phyloP scores from a whole-genome alignment of 2,329 filamentous ascomycete genomes.

The Verticillium alfalfae region DNA sequence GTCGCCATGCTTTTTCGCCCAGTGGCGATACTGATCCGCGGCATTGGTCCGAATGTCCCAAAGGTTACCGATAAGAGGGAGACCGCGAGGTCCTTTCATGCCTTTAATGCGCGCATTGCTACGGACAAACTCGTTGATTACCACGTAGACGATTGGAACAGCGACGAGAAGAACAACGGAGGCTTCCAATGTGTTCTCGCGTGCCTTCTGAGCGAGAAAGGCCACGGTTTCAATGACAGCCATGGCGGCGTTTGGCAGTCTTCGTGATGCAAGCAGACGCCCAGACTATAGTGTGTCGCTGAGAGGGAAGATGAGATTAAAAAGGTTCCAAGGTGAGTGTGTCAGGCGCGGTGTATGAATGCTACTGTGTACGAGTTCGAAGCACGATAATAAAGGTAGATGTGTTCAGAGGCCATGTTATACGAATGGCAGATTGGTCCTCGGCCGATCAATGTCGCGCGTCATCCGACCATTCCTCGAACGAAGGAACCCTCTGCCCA shows the following conservation, averaged over 20 bases:
- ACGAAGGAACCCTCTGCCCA: neutral
- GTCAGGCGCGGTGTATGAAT: neutral
- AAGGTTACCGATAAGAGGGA: slow-evolving; percentile 51
- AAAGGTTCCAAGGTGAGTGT: neutral
- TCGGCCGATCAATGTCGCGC: neutral
- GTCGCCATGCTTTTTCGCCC: slow-evolving; percentile 39
- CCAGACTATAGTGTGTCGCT: neutral
- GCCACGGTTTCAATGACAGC: slow-evolving; percentile 17
- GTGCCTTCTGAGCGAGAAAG: slow-evolving; percentile 11
- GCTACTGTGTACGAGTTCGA: neutral
- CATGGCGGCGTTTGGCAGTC: slow-evolving; percentile 12
- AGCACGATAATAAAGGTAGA: neutral
- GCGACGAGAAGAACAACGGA: slow-evolving; percentile 15
- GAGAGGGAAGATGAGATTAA: neutral
- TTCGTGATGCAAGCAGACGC: neutral
- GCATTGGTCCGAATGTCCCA: slow-evolving; percentile 49
- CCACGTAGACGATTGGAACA: slow-evolving; percentile 35
- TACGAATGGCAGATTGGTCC: neutral
- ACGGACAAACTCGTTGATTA: slow-evolving; percentile 44
- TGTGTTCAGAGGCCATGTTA: neutral
- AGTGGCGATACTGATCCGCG: slow-evolving; percentile 49
- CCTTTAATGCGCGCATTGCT: slow-evolving; percentile 34
- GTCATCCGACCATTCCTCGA: neutral
- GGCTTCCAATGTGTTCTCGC: slow-evolving; percentile 15
- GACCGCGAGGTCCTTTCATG: slow-evolving; percentile 40